A percentile compares a stretch with the other conserved stretches of the same genome.
phyloP scores from a whole-genome alignment of 495 filamentous ascomycete species.

The Aspergillus steynii region DNA sequence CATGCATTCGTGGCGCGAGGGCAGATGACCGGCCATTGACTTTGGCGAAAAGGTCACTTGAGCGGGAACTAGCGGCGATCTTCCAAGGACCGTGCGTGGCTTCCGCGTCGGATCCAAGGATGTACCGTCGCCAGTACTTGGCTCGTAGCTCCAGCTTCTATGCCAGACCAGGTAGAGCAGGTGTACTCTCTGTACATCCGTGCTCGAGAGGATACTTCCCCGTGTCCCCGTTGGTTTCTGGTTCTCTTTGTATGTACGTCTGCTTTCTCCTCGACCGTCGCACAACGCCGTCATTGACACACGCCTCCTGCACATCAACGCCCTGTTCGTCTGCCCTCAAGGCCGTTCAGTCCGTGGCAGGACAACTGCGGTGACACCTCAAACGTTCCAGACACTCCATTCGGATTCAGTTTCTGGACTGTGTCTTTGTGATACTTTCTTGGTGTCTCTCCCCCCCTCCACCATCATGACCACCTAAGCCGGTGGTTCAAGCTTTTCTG shows the following conservation, averaged over 20 bases:
- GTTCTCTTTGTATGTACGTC: background rate
- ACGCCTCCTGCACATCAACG: background rate
- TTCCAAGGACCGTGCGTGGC: conserved; percentile 36
- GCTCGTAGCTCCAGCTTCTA: background rate
- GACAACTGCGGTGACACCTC: background rate
- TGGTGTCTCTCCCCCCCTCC: background rate
- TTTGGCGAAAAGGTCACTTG: conserved; percentile 31
- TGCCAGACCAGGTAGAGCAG: background rate
- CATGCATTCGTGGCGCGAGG: conserved; percentile 2
- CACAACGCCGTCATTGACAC: conserved; percentile 1
- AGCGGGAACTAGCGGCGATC: conserved; percentile 36
- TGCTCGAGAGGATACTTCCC: background rate
- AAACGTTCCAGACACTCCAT: conserved; percentile 1
- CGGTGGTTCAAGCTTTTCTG: conserved; percentile 6
- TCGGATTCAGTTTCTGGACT: background rate
- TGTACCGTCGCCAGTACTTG: conserved; percentile 1
- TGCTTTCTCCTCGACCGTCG: background rate
- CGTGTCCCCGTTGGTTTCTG: background rate
- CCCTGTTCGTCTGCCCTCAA: background rate
- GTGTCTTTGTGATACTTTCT: conserved; percentile 3
- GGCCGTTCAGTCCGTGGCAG: background rate
- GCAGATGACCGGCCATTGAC: conserved; percentile 36
- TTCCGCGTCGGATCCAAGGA: conserved; percentile 17
- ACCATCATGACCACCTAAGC: background rate
- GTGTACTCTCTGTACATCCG: too few species aligned